Percentiles rank a stretch among this genome's conserved stretches.
Evolutionary conservation across 2,329 filamentous ascomycete genomes (phyloP).

Genomic region (Pestalotiopsis fici): DNA sequence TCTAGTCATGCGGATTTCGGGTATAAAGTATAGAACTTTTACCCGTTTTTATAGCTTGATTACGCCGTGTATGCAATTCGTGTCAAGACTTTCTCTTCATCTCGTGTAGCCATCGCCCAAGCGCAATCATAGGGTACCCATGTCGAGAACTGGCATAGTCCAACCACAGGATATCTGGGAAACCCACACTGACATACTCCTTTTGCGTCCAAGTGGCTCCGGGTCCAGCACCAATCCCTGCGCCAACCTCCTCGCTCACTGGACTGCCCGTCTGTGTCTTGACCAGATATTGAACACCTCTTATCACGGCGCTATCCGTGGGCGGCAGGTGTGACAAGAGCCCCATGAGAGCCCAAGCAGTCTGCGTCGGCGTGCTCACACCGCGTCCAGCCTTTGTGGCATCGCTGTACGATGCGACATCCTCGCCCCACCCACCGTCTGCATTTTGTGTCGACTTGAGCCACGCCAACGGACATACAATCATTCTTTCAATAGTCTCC

Average conservation of each 20-base stretch:
- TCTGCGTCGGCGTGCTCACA: constrained; percentile 29
- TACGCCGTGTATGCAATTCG: too few relatives aligned
- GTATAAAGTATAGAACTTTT: too few relatives aligned
- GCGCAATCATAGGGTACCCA: constrained; percentile 4
- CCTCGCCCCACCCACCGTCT: constrained; percentile 34
- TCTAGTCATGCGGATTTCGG: too few relatives aligned
- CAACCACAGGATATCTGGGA: constrained; percentile 4
- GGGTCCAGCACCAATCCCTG: constrained; percentile 3
- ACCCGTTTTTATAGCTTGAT: too few relatives aligned
- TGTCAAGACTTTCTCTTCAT: not conserved
- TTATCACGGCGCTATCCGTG: not conserved
- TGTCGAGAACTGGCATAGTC: constrained; percentile 5
- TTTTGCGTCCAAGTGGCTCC: constrained; percentile 4
- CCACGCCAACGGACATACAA: constrained; percentile 18
- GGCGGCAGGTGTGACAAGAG: constrained; percentile 15
- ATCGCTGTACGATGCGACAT: constrained; percentile 20
- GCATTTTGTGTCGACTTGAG: constrained; percentile 25
- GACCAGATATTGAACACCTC: constrained; percentile 2
- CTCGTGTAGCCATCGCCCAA: not conserved
- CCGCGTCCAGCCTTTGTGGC: constrained; percentile 13
- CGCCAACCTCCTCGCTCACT: not conserved
- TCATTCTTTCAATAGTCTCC: not conserved
- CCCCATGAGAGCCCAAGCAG: constrained; percentile 32
- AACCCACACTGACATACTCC: constrained; percentile 5
- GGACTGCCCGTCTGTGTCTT: constrained; percentile 8